Base-by-base conservation (phyloP, 106 monocot species). In the Acorus calamus region DNA sequence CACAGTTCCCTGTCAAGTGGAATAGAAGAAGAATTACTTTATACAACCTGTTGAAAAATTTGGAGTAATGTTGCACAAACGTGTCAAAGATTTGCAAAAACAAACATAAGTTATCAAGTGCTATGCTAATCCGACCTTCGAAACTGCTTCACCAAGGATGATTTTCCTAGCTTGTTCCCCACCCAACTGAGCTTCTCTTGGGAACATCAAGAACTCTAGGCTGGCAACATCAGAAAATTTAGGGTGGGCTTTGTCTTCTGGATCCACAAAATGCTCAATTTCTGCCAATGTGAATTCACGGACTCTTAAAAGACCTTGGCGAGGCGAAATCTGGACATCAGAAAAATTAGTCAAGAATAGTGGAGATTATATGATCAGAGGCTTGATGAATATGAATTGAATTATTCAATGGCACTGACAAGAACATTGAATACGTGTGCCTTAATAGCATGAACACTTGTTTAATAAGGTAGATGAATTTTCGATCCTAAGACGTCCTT, bases 231-330 rank as follows among this genome's bases (percentile, higher is more conserved):
- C 82, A 55, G 44, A 60, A 78, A 96, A 90, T 57, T 96, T 90
- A 9, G 94, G 87, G 64, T 96, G 94, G 9, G 90, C 87, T 72
- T 96, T 96, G 64, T 96, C 87, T 47, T 90, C 73, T 56, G 94
- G 94, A 71, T 96, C 94, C 11, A 96, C 94, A 73, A 96, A 96
- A 62, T 96, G 94, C 72, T 96, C 94, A 76, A 96, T 90, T 65
- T 96, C 94, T 10, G 94, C 94, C 53, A 96, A 63, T 42, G 94
- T 96, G 59, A 96, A 96, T 59, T 96, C 94, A 10, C 94, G 84
- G 9, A 96, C 94, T 63, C 94, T 81, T 44, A 96, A 74, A 53
- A 96, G 90, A 13, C 94, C 90, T 89, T 96, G 94, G n/a, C 94
- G 86, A 50, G 94, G 94, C 55, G 94, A 96, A 60, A 96, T 96